Evolutionary conservation across 2,329 filamentous ascomycete genomes (phyloP).

Genomic region (Monilinia laxa): DNA sequence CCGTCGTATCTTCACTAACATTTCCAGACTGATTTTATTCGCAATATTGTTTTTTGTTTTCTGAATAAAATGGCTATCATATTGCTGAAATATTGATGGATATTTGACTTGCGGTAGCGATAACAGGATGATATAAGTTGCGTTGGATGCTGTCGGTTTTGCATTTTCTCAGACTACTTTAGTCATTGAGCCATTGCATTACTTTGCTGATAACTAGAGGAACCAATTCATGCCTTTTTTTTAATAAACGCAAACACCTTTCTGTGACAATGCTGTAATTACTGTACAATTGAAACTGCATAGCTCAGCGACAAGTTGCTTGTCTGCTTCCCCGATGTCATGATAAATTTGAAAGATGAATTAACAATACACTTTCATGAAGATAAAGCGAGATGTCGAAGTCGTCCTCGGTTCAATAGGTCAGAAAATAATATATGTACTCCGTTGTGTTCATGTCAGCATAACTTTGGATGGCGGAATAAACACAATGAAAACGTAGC

Average conservation of each 20-base stretch:
- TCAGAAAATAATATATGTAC: background rate
- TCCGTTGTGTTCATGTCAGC: background rate
- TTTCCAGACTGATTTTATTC: background rate
- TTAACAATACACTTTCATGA: background rate
- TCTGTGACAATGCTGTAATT: background rate
- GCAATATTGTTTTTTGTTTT: conserved; percentile 1
- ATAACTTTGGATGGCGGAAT: background rate
- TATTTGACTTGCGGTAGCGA: background rate
- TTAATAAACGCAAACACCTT: background rate
- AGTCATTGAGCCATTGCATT: conserved; percentile 3
- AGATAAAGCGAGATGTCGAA: background rate
- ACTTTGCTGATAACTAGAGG: background rate
- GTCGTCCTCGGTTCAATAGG: background rate
- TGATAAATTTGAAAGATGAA: background rate
- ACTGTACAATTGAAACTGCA: background rate
- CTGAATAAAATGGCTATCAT: background rate
- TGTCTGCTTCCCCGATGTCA: background rate
- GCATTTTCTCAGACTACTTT: background rate
- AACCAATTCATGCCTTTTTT: background rate
- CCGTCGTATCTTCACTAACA: background rate
- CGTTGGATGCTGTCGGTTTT: conserved; percentile 12
- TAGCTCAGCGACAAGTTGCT: background rate
- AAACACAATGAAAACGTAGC: conserved; percentile 8
- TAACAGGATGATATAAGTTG: background rate
- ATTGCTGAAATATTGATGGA: background rate